Conservation (phyloP, 768 basidiomycete genomes). For the Lyophyllum decastes region DNA sequence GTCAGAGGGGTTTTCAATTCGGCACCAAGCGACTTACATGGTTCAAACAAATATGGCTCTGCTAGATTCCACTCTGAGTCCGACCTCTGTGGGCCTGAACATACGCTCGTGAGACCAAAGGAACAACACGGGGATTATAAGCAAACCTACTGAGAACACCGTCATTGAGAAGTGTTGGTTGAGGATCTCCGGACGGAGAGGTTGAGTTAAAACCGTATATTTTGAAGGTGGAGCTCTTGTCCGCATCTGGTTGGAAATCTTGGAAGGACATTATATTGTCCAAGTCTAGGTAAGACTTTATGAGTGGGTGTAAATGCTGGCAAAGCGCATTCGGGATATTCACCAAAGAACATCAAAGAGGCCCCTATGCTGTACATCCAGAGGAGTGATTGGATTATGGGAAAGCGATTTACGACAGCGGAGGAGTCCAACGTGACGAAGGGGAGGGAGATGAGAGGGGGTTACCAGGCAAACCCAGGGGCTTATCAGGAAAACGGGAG, state of each 20-base stretch:
- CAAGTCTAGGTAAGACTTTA: conserved; percentile 6
- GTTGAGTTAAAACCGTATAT: conserved; percentile 4
- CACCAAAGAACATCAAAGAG: conserved; percentile 7
- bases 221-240: conserved; percentile 4
- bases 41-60: conserved; percentile 1
- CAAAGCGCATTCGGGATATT: background rate
- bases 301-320: background rate
- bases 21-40: conserved; percentile 4
- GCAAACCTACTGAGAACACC: background rate
- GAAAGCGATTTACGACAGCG: background rate
- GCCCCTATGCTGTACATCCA: conserved; percentile 12
- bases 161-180: background rate
- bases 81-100: background rate
- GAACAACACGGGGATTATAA: background rate
- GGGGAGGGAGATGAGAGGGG: conserved; percentile 6
- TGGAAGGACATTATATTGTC: conserved; percentile 12
- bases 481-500: conserved; percentile 32
- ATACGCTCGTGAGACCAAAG: background rate
- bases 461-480: conserved; percentile 14
- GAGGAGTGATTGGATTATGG: background rate
- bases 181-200: background rate
- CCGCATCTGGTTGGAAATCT: conserved; percentile 1
- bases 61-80: conserved; percentile 2
- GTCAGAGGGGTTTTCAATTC: background rate
- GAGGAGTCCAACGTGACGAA: background rate